Evolutionary conservation across 352 stramenopile species (phyloP).

Genomic region (Phytophthora boehmeriae): DNA sequence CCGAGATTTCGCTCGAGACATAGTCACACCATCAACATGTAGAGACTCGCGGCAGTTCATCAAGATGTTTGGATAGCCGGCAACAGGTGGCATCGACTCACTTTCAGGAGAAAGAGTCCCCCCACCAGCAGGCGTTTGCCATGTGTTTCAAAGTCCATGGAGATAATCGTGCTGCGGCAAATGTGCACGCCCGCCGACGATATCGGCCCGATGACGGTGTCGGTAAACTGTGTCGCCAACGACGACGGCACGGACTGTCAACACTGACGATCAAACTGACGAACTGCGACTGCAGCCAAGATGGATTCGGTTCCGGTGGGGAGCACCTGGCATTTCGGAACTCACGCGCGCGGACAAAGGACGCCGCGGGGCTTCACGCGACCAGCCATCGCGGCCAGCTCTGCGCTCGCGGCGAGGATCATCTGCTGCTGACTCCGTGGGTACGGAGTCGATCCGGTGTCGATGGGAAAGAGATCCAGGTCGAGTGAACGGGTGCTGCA

Average conservation of each 20-base stretch:
- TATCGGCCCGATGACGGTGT: too few species aligned
- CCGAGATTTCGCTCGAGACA: too few species aligned
- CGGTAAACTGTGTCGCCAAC: too few species aligned
- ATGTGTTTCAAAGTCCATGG: too few species aligned
- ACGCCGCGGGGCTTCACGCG: not conserved
- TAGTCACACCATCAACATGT: too few species aligned
- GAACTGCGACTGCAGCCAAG: slow-evolving; percentile 5
- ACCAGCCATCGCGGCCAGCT: not conserved
- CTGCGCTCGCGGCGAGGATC: slow-evolving; percentile 5
- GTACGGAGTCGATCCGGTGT: slow-evolving; percentile 24
- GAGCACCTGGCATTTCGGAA: slow-evolving; percentile 20
- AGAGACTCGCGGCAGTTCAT: too few species aligned
- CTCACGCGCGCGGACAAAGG: slow-evolving; percentile 4
- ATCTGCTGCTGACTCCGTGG: slow-evolving; percentile 9
- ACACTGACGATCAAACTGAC: too few species aligned
- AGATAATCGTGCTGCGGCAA: too few species aligned
- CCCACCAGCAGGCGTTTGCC: slow-evolving; percentile 10
- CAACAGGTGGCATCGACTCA: slow-evolving; percentile 14
- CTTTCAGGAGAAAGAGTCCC: slow-evolving; percentile 7
- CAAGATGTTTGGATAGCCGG: not conserved
- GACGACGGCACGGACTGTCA: too few species aligned
- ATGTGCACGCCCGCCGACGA: too few species aligned
- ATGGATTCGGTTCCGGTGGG: slow-evolving; percentile 23
- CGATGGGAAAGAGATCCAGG: slow-evolving; percentile 30
- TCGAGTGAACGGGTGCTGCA: slow-evolving; percentile 10